phyloP scores from a whole-genome alignment of 2,329 filamentous ascomycete species.

The Monosporascus sp. region DNA sequence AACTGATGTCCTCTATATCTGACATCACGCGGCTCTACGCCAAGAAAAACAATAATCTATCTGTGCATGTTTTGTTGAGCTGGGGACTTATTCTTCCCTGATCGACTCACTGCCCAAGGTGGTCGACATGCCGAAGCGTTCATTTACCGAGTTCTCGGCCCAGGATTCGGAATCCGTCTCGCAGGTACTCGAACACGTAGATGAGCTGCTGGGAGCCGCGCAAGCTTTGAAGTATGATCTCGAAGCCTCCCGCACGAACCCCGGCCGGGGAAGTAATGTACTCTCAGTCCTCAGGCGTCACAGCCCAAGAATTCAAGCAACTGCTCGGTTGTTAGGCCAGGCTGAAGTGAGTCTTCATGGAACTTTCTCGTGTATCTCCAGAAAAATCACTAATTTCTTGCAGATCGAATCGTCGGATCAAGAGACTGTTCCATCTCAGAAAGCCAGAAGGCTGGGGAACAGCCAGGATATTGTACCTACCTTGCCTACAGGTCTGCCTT shows the following conservation, averaged over 20 bases:
- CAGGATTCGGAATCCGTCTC: conserved; percentile 22
- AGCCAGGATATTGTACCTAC: neutral
- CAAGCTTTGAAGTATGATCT: conserved; percentile 28
- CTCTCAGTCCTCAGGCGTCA: conserved; percentile 14
- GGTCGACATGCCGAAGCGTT: conserved; percentile 33
- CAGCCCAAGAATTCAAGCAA: conserved; percentile 16
- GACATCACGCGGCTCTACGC: no score
- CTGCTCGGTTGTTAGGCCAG: conserved; percentile 12
- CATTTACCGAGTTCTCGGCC: conserved; percentile 19
- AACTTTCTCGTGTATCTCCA: neutral
- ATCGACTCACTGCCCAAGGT: neutral
- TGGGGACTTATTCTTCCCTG: no score
- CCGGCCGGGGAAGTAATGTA: conserved; percentile 8
- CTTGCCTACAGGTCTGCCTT: conserved; percentile 4
- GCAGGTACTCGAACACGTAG: conserved; percentile 27
- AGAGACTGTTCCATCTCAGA: conserved; percentile 6
- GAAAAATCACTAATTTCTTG: conserved; percentile 4
- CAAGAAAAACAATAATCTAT: no score
- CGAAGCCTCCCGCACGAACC: conserved; percentile 14
- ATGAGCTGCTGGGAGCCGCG: conserved; percentile 34
- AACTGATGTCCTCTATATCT: no score
- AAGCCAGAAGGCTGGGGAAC: conserved; percentile 17
- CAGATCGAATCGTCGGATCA: conserved; percentile 1
- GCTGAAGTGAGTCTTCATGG: conserved; percentile 12
- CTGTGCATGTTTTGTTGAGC: no score